Percentiles rank a stretch among this genome's conserved stretches.
These are phyloP conservation scores for Pycnococcus provasolii DNA, from an alignment of 139 green algal species.

Conservation along the genomic window DNA sequence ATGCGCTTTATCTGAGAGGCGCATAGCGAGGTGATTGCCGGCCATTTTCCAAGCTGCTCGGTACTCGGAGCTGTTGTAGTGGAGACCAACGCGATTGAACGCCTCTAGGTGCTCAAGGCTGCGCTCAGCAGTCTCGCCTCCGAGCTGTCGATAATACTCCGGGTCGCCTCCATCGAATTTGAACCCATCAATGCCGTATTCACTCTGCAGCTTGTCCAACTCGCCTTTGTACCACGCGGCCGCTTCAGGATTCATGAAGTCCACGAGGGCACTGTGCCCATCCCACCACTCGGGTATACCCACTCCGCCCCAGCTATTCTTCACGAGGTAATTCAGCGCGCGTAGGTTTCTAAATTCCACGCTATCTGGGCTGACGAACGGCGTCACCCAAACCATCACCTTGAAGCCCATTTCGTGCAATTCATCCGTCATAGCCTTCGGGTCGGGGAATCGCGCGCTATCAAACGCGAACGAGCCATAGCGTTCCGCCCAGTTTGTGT, in stretches of 20 bases:
- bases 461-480: slow-evolving; percentile 48
- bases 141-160: slow-evolving; percentile 26
- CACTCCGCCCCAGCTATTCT: no score
- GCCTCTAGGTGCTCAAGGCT: no score
- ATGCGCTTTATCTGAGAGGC: slow-evolving; percentile 54
- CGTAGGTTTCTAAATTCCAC: slow-evolving; percentile 30
- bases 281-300: slow-evolving; percentile 48
- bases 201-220: slow-evolving; percentile 36
- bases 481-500: slow-evolving; percentile 37
- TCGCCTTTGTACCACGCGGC: slow-evolving; percentile 50
- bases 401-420: slow-evolving; percentile 53
- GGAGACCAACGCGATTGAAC: no score
- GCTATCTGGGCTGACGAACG: slow-evolving; percentile 48
- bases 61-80: no score
- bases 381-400: slow-evolving; percentile 57
- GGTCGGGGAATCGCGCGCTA: slow-evolving; percentile 38
- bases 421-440: slow-evolving; percentile 42
- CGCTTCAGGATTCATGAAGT: slow-evolving; percentile 56
- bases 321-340: no score
- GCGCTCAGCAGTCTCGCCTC: no score
- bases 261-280: slow-evolving; percentile 39
- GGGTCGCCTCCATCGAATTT: slow-evolving; percentile 62
- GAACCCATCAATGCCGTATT: slow-evolving; percentile 49
- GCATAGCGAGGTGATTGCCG: slow-evolving; percentile 37
- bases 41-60: background rate